These are phyloP conservation scores for Sporothrix brunneoviolacea DNA, from an alignment of 2,329 filamentous ascomycete genomes.

Conservation along the genomic window DNA sequence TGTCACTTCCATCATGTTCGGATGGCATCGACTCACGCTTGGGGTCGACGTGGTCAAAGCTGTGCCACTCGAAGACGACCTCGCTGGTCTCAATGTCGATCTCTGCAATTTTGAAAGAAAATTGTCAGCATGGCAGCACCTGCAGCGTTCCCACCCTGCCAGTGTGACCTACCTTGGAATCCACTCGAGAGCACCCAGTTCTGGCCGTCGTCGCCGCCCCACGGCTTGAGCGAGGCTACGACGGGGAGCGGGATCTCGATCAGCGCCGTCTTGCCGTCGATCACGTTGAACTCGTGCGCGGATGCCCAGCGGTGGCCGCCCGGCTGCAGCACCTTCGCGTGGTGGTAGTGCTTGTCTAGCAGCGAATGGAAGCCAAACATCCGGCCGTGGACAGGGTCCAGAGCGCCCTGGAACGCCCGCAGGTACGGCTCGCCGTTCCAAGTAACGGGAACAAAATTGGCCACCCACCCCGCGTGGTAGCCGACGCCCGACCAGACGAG, in stretches of 20 bases:
- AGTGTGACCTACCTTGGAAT: not conserved
- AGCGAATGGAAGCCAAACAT: conserved; percentile 3
- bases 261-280: conserved; percentile 45
- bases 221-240: not conserved
- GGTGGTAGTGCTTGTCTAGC: conserved; percentile 1
- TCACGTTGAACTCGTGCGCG: conserved; percentile 47
- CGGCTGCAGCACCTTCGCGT: not conserved
- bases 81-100: conserved; percentile 42
- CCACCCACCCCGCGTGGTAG: not conserved
- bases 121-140: too few relatives aligned
- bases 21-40: too few relatives aligned
- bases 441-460: not conserved
- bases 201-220: conserved; percentile 1
- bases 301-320: not conserved
- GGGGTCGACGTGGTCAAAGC: conserved; percentile 24
- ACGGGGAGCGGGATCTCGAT: conserved; percentile 26
- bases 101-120: too few relatives aligned
- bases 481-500: too few relatives aligned
- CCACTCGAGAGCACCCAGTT: conserved; percentile 22
- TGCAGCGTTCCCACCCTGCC: too few relatives aligned
- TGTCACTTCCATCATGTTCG: too few relatives aligned
- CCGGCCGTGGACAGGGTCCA: not conserved
- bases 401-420: not conserved
- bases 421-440: not conserved
- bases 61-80: conserved; percentile 44